Conservation (phyloP, 352 stramenopile genomes). For the Phytopythium helicoides region DNA sequence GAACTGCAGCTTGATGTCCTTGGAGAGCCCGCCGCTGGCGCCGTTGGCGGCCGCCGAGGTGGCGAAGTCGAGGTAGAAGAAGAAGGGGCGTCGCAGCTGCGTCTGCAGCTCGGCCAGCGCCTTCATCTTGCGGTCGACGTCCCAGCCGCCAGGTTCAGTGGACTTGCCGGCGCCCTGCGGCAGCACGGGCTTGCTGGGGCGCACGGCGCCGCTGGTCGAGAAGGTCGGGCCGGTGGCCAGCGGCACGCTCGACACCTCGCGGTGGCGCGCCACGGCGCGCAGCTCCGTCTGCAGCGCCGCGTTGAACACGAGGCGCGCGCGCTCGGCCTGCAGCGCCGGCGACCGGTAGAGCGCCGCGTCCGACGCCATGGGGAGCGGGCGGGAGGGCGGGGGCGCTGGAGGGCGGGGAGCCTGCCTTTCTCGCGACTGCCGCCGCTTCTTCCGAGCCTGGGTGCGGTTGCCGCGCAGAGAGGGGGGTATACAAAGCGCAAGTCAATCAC, state of each 20-base stretch:
- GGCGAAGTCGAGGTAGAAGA: constrained; percentile 76
- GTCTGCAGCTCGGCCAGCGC: constrained; percentile 55
- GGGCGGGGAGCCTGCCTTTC: neutral
- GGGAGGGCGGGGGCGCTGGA: no score
- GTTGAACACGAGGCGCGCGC: constrained; percentile 65
- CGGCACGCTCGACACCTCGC: constrained; percentile 38
- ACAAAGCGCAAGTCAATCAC: no score
- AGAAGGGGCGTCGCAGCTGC: constrained; percentile 63
- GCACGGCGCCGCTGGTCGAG: constrained; percentile 39
- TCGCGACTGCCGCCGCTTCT: no score
- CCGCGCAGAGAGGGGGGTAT: no score
- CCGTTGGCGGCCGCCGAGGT: constrained; percentile 21
- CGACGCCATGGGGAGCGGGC: constrained; percentile 24
- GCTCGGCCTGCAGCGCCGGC: constrained; percentile 42
- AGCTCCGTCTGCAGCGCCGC: constrained; percentile 73
- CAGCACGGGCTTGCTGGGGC: constrained; percentile 32
- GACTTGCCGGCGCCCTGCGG: constrained; percentile 31
- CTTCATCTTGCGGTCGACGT: constrained; percentile 78
- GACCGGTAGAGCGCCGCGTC: constrained; percentile 42
- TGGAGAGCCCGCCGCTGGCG: constrained; percentile 15
- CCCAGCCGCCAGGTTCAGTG: constrained; percentile 68
- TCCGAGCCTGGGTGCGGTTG: no score
- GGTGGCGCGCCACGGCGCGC: constrained; percentile 57
- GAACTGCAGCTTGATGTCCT: constrained; percentile 50
- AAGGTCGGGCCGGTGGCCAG: constrained; percentile 28